Percentiles rank a stretch among this genome's conserved stretches.
Conservation (phyloP, 2,329 filamentous ascomycete species). For the Xylaria sp. region DNA sequence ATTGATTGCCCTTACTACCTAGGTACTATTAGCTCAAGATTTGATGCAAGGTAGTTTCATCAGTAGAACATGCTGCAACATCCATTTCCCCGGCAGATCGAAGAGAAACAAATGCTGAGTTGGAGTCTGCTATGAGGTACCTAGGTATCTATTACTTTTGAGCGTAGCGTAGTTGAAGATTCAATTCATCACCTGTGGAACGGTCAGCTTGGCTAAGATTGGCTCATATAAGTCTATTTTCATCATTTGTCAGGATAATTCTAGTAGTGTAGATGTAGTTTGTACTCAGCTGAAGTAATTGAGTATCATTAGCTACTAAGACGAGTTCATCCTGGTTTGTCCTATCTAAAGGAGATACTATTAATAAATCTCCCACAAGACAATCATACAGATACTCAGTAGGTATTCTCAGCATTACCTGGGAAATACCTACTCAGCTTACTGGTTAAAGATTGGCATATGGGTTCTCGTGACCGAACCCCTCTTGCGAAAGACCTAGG, state of each 20-base stretch:
- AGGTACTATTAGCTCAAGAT: background rate
- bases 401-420: background rate
- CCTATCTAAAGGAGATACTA: conserved; percentile 26
- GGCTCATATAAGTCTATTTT: conserved; percentile 2
- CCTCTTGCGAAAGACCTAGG: conserved; percentile 16
- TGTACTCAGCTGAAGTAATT: conserved; percentile 1
- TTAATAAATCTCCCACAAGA: conserved; percentile 34
- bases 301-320: conserved; percentile 1
- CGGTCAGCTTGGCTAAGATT: conserved; percentile 27
- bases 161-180: conserved; percentile 3
- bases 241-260: conserved; percentile 30
- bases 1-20: background rate
- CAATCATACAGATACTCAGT: background rate
- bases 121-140: background rate
- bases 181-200: conserved; percentile 9
- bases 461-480: conserved; percentile 23
- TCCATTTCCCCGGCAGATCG: conserved; percentile 8
- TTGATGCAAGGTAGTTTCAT: conserved; percentile 1
- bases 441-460: conserved; percentile 31
- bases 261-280: conserved; percentile 1
- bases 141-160: background rate
- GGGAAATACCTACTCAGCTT: conserved; percentile 25
- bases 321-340: conserved; percentile 21
- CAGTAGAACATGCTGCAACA: background rate
- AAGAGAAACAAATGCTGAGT: background rate